Evolutionary conservation across 352 stramenopile genomes (phyloP).

Genomic region (Aphanomyces euteiches): DNA sequence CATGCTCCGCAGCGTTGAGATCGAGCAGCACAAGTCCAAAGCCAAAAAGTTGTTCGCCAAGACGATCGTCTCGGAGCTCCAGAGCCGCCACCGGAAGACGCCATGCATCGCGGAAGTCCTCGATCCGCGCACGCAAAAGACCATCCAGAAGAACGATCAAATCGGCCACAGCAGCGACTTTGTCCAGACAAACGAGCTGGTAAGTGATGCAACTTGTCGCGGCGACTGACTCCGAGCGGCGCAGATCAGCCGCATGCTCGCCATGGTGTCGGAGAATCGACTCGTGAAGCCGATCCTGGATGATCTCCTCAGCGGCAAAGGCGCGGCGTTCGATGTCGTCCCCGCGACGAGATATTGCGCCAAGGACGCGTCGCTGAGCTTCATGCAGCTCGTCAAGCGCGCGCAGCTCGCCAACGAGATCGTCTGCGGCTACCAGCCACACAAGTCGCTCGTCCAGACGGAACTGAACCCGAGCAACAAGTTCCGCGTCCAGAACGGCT

Average conservation of each 20-base stretch:
- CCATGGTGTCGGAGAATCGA: slow-evolving; percentile 84
- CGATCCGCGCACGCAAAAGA: slow-evolving; percentile 24
- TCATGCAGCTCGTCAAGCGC: slow-evolving; percentile 71
- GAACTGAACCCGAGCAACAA: slow-evolving; percentile 74
- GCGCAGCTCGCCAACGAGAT: slow-evolving; percentile 57
- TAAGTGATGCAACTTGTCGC: background rate
- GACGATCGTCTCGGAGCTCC: background rate
- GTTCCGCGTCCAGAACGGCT: slow-evolving; percentile 41
- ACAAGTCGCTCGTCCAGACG: slow-evolving; percentile 42
- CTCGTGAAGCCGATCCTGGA: slow-evolving; percentile 79
- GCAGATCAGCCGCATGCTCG: slow-evolving; percentile 59
- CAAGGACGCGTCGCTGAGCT: slow-evolving; percentile 51
- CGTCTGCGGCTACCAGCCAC: slow-evolving; percentile 68
- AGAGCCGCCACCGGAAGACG: slow-evolving; percentile 6
- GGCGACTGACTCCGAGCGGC: background rate
- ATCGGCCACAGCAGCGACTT: slow-evolving; percentile 15
- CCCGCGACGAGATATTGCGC: slow-evolving; percentile 56
- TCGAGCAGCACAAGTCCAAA: slow-evolving; percentile 2
- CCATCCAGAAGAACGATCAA: slow-evolving; percentile 5
- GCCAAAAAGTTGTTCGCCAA: background rate
- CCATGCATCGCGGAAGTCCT: slow-evolving; percentile 25
- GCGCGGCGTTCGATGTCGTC: slow-evolving; percentile 71
- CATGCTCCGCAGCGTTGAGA: slow-evolving; percentile 66
- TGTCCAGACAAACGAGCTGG: slow-evolving; percentile 21
- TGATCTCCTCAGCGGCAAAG: slow-evolving; percentile 62